Base-by-base conservation (phyloP, 495 filamentous ascomycete genomes). In the Bathelium albidoporum region DNA sequence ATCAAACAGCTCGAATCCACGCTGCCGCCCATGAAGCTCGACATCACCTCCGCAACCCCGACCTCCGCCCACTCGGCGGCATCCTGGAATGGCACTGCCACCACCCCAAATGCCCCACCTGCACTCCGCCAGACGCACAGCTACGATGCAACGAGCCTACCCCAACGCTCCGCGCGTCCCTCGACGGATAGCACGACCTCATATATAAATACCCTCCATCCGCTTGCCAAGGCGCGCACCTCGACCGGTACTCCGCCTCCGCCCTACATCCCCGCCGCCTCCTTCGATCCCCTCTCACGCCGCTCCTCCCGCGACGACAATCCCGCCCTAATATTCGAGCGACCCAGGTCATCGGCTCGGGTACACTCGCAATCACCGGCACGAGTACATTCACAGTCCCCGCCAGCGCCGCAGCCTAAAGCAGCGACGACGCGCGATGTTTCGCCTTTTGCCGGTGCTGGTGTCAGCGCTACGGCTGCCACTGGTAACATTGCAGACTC, bases 1-100 rank as follows among this genome's bases (percentile, higher is more conserved):
- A 83, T 95, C 63, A 86, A 83, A 70, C 88, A 98, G 74, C 78
- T 96, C 36, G 85, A 92, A 70, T 91, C 88, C 12, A 96, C 92
- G 2, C 76, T 96, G 20, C 91, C 92, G 58, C 88, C 91, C 0
- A 92, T 96, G 79, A 92, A 91, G 68, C 79, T 96, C 53, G 82
- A 91, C 60, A 66, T 86, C 58, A 79, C 79, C 49, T 69, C 75
- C 32, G 64, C 68, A 26, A 67, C 66, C n/a, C 63, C 73, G 12
- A 53, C 65, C 66, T 14, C 68, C 69, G 0, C 39, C 71, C 0
- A 67, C 67, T 61, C 68, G 68, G 59, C 65, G 62, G 41, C 36
- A 64, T 61, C 68, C 5, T 31, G 28, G 49, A 58, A 64, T 70
- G 36, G 59, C 53, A 12, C 29, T 34, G 67, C 72, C 12, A 69